Conservation (phyloP, 148 eudicot genomes). For the Talinum fruticosum region DNA sequence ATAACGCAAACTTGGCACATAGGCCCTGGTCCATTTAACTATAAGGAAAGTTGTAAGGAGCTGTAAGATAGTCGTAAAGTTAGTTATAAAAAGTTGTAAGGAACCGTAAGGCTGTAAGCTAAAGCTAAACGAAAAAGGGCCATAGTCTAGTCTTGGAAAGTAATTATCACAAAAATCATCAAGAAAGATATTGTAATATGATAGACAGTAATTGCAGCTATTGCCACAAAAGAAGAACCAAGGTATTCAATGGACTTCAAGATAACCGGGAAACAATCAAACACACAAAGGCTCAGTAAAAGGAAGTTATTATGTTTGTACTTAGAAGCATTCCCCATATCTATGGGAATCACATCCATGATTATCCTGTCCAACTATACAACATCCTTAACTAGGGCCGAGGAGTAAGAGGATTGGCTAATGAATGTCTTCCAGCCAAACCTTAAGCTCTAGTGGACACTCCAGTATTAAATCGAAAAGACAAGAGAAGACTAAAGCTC, state of each 20-base stretch:
- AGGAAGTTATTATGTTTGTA: neutral
- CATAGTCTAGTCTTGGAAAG: neutral
- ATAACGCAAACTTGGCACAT: too few relatives aligned
- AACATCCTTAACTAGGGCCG: too few relatives aligned
- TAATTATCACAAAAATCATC: neutral
- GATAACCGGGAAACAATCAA: neutral
- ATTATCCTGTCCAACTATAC: too few relatives aligned
- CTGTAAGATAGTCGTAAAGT: too few relatives aligned
- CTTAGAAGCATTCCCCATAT: neutral
- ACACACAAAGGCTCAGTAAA: neutral
- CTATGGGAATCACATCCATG: neutral
- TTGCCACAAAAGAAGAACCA: neutral
- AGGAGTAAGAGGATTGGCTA: neutral
- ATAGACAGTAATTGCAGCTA: neutral
- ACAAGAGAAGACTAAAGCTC: neutral
- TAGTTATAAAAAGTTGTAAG: too few relatives aligned
- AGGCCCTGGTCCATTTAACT: too few relatives aligned
- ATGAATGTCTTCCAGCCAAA: neutral
- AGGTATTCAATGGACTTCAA: neutral
- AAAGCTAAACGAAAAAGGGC: too few relatives aligned
- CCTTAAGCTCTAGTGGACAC: neutral
- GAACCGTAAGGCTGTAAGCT: too few relatives aligned
- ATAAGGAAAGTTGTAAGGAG: too few relatives aligned
- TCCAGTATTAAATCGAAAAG: neutral
- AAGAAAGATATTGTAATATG: neutral